Percentiles rank a stretch among this genome's conserved stretches.
These are phyloP conservation scores for Fusarium lyarnte DNA, from an alignment of 2,329 filamentous ascomycete species.

Conservation along the genomic window DNA sequence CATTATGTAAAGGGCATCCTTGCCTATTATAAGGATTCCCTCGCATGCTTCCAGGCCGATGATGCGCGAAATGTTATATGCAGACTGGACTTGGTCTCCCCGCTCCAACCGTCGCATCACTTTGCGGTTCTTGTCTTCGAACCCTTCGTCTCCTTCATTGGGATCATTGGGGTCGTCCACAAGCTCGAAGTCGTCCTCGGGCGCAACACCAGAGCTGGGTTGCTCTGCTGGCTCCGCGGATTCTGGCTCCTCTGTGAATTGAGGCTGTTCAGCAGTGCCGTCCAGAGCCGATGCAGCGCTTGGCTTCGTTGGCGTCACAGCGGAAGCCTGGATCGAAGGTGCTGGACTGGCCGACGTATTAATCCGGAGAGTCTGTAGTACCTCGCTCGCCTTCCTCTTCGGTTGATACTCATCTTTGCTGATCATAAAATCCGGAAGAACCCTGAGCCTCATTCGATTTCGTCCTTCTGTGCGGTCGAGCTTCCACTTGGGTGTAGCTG, in stretches of 20 bases:
- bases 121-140: constrained; percentile 98
- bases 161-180: constrained; percentile 91
- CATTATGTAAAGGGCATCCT: constrained; percentile 91
- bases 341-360: constrained; percentile 42
- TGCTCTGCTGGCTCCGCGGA: constrained; percentile 29
- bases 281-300: constrained; percentile 35
- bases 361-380: constrained; percentile 49
- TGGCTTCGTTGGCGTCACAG: constrained; percentile 27
- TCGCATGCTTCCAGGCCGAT: constrained; percentile 94
- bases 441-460: constrained; percentile 90
- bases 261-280: constrained; percentile 26
- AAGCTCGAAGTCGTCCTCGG: constrained; percentile 95
- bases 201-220: constrained; percentile 38
- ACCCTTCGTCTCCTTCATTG: constrained; percentile 76
- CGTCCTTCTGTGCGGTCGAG: constrained; percentile 95
- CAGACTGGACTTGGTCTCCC: constrained; percentile 90
- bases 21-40: constrained; percentile 91
- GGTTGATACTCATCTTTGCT: constrained; percentile 82
- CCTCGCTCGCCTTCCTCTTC: constrained; percentile 72
- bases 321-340: constrained; percentile 29
- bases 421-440: constrained; percentile 79
- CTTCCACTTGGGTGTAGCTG: constrained; percentile 79
- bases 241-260: constrained; percentile 41
- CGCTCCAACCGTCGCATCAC: constrained; percentile 94
- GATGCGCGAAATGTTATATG: constrained; percentile 95